These are phyloP conservation scores for Jamesozyma jinghongensis DNA, from an alignment of 805 yeast genomes.

Conservation along the genomic window DNA sequence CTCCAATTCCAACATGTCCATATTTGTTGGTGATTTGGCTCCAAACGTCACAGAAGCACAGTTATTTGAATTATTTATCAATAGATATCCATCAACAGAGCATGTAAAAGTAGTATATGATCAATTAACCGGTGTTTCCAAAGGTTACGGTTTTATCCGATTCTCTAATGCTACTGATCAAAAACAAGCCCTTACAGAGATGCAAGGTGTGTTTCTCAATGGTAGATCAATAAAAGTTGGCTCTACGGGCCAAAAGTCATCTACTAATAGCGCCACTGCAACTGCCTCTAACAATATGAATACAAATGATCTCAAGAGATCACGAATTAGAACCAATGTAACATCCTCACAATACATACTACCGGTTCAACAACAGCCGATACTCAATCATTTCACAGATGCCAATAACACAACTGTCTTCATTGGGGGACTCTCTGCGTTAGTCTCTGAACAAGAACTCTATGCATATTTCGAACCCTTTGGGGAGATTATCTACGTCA, in stretches of 20 bases:
- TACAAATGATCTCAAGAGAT: neutral
- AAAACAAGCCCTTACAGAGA: slow-evolving; percentile 62
- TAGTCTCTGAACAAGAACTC: slow-evolving; percentile 53
- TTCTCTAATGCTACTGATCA: slow-evolving; percentile 58
- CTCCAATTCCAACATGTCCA: slow-evolving; percentile 42
- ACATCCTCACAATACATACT: slow-evolving; percentile 15
- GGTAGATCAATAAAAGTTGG: slow-evolving; percentile 73
- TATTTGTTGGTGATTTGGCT: slow-evolving; percentile 81
- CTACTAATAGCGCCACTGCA: no score
- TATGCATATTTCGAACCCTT: slow-evolving; percentile 51
- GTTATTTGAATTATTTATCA: slow-evolving; percentile 56
- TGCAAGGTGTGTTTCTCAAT: slow-evolving; percentile 70
- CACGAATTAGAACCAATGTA: neutral
- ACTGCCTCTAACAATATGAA: no score
- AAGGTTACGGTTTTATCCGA: slow-evolving; percentile 88
- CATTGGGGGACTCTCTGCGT: slow-evolving; percentile 54
- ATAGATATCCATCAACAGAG: slow-evolving; percentile 61
- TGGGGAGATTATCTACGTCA: slow-evolving; percentile 69
- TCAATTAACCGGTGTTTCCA: slow-evolving; percentile 55
- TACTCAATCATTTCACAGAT: slow-evolving; percentile 60
- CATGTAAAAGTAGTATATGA: slow-evolving; percentile 76
- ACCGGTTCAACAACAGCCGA: slow-evolving; percentile 41
- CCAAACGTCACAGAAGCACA: slow-evolving; percentile 61
- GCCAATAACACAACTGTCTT: slow-evolving; percentile 72
- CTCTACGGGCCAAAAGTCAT: slow-evolving; percentile 34